phyloP scores from a whole-genome alignment of 345 rosid genomes.

The Arabidopsis arenosa region DNA sequence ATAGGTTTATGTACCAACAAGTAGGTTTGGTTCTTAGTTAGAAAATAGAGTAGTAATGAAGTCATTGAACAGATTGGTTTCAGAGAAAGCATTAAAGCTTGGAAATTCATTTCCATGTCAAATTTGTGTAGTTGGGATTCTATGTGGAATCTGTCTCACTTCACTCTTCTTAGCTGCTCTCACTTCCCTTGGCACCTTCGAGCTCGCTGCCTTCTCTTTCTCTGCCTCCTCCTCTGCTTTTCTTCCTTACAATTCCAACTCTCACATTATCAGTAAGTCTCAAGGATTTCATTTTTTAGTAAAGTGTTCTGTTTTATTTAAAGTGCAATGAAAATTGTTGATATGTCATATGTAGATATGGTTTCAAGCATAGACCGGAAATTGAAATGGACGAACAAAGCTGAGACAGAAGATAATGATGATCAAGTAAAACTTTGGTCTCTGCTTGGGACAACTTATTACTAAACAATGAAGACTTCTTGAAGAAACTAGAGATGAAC shows the following conservation, averaged over 20 bases:
- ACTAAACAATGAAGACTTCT: slow-evolving; percentile 49
- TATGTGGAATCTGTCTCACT: slow-evolving; percentile 86
- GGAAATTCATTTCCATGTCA: slow-evolving; percentile 91
- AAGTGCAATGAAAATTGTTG: not conserved
- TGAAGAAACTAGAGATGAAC: slow-evolving; percentile 47
- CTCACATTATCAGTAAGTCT: slow-evolving; percentile 60
- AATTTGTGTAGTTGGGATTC: slow-evolving; percentile 86
- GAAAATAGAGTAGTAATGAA: slow-evolving; percentile 46
- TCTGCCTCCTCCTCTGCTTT: slow-evolving; percentile 50
- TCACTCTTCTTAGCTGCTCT: slow-evolving; percentile 83
- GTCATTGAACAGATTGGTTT: slow-evolving; percentile 76
- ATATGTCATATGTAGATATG: slow-evolving; percentile 11
- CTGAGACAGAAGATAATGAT: slow-evolving; percentile 42
- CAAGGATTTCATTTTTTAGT: not conserved
- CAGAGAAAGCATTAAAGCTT: slow-evolving; percentile 84
- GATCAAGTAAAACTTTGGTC: slow-evolving; percentile 51
- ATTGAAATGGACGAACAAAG: slow-evolving; percentile 21
- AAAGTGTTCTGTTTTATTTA: not conserved
- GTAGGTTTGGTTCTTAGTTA: slow-evolving; percentile 20
- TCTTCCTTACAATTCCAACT: slow-evolving; percentile 60
- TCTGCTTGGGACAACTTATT: slow-evolving; percentile 70
- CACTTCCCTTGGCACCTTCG: slow-evolving; percentile 72
- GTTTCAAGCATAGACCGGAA: slow-evolving; percentile 28
- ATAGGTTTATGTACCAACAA: too few relatives aligned
- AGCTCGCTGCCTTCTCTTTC: slow-evolving; percentile 58